A percentile compares a stretch with the other conserved stretches of the same genome.
These are phyloP conservation scores for Brassica carinata DNA, from an alignment of 345 rosid species.

Conservation along the genomic window DNA sequence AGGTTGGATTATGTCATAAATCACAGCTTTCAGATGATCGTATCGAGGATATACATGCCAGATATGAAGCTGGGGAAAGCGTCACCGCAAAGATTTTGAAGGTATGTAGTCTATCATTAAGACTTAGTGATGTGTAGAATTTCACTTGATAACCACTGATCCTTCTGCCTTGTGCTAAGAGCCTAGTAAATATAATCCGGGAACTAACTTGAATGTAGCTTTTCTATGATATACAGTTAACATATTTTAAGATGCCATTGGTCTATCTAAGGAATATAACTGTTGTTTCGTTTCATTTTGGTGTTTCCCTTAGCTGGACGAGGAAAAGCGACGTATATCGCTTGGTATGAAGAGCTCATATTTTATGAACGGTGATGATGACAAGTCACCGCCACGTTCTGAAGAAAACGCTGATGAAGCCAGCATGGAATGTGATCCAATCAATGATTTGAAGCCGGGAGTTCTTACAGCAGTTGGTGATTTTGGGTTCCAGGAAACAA, in stretches of 20 bases:
- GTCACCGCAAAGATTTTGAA: conserved; percentile 80
- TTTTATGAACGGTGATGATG: conserved; percentile 41
- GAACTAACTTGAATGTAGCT: conserved; percentile 8
- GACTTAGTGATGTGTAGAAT: conserved; percentile 7
- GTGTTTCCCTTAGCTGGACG: conserved; percentile 58
- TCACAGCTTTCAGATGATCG: conserved; percentile 76
- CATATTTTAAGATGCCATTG: conserved; percentile 5
- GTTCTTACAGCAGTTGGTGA: conserved; percentile 31
- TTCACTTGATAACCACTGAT: neutral
- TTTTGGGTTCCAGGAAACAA: conserved; percentile 38
- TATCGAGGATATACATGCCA: conserved; percentile 57
- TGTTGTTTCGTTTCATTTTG: conserved; percentile 20
- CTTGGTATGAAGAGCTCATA: conserved; percentile 82
- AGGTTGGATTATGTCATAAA: conserved; percentile 95
- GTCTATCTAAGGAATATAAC: neutral
- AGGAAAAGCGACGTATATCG: conserved; percentile 75
- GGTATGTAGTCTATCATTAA: conserved; percentile 46
- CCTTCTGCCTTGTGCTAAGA: conserved; percentile 9
- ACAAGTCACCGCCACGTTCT: conserved; percentile 31
- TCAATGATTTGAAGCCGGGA: conserved; percentile 30
- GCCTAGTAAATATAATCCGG: conserved; percentile 9
- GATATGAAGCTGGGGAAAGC: conserved; percentile 72
- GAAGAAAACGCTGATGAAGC: conserved; percentile 51
- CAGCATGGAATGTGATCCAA: conserved; percentile 43
- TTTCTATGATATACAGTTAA: neutral